A percentile compares a stretch with the other conserved stretches of the same genome.
phyloP scores from a whole-genome alignment of 805 yeast species.

The Wickerhamomyces mucosus region DNA sequence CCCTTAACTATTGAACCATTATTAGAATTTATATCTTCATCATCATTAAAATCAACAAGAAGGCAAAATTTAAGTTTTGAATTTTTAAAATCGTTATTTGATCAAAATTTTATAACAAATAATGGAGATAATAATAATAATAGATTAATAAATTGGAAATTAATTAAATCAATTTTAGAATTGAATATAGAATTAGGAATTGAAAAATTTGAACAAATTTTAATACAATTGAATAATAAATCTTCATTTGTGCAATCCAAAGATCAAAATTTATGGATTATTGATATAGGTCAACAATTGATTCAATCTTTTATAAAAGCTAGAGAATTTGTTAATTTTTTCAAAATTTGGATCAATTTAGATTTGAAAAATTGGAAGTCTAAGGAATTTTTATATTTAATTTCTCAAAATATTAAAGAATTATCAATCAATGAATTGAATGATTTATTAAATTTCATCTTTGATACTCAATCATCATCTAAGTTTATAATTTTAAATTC shows the following conservation, averaged over 20 bases:
- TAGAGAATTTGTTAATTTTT: constrained; percentile 46
- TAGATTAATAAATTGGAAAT: constrained; percentile 26
- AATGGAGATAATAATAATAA: too few species aligned
- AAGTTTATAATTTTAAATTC: constrained; percentile 20
- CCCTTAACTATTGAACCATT: neutral
- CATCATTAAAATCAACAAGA: too few species aligned
- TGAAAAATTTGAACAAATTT: constrained; percentile 27
- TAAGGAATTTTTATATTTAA: constrained; percentile 22
- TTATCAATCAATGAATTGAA: constrained; percentile 40
- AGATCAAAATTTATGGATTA: too few species aligned
- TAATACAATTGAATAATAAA: constrained; percentile 13
- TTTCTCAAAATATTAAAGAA: constrained; percentile 31
- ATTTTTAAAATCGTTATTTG: constrained; percentile 9
- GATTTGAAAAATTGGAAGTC: constrained; percentile 11
- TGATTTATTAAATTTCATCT: constrained; percentile 16
- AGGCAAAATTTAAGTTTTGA: too few species aligned
- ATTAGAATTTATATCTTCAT: constrained; percentile 5
- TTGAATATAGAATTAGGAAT: constrained; percentile 55
- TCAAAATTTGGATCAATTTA: constrained; percentile 32
- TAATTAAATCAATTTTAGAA: constrained; percentile 38
- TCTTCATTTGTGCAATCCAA: too few species aligned
- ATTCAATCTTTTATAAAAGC: constrained; percentile 41
- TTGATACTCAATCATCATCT: constrained; percentile 8
- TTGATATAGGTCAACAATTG: constrained; percentile 23
- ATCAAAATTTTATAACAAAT: too few species aligned